These are phyloP conservation scores for Chalaropsis thielavioides DNA, from an alignment of 2,329 filamentous ascomycete genomes.

Conservation along the genomic window DNA sequence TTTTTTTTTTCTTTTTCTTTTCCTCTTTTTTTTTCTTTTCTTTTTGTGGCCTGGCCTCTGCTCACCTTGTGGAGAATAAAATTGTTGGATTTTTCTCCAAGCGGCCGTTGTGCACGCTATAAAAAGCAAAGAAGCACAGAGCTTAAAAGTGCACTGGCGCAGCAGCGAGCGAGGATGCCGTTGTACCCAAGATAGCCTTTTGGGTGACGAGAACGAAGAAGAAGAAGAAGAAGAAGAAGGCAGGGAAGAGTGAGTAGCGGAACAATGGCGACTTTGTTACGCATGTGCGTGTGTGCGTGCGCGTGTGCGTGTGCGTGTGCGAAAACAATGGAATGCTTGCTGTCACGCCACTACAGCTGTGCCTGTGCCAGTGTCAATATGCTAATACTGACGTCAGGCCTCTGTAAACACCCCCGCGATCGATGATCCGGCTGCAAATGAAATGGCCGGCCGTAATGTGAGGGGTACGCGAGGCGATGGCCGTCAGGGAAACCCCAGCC, in stretches of 20 bases:
- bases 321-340: not conserved
- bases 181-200: slow-evolving; percentile 1
- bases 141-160: not conserved
- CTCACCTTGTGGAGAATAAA: not conserved
- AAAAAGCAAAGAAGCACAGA: slow-evolving; percentile 3
- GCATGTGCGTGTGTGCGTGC: not conserved
- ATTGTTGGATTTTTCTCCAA: not conserved
- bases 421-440: not conserved
- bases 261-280: not conserved
- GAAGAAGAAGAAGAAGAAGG: not conserved
- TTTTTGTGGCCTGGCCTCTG: slow-evolving; percentile 1
- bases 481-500: not conserved
- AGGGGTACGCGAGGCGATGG: not conserved
- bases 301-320: not conserved
- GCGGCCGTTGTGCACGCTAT: not conserved
- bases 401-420: not conserved
- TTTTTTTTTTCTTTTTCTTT: not conserved
- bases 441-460: not conserved
- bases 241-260: not conserved
- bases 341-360: not conserved
- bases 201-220: not conserved
- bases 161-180: not conserved
- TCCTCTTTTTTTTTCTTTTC: not conserved
- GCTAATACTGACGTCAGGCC: not conserved
- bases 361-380: not conserved